Percentiles rank a stretch among this genome's conserved stretches.
These are phyloP conservation scores for Furcasterigmium furcatum DNA, from an alignment of 2,329 filamentous ascomycete species.

Conservation along the genomic window DNA sequence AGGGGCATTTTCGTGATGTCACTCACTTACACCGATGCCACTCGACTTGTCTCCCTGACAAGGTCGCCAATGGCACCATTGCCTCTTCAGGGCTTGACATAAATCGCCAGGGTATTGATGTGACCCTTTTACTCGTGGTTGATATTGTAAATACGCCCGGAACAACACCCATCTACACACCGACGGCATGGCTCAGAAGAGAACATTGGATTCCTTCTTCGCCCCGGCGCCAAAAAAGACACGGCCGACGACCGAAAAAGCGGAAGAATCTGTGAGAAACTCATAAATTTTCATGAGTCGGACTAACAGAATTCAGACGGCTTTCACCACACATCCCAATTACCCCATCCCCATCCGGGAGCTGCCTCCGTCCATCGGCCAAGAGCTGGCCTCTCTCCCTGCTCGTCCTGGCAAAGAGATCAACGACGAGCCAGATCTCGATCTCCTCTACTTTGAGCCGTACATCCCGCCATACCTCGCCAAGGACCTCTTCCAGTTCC, in stretches of 20 bases:
- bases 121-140: no score
- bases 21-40: no score
- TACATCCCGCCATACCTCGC: constrained; percentile 59
- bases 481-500: constrained; percentile 63
- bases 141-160: no score
- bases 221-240: constrained; percentile 42
- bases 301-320: background rate
- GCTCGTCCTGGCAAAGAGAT: constrained; percentile 52
- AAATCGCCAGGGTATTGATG: no score
- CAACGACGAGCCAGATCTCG: constrained; percentile 65
- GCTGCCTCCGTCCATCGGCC: constrained; percentile 33
- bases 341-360: constrained; percentile 50
- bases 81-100: no score
- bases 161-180: no score
- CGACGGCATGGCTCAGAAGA: constrained; percentile 47
- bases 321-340: constrained; percentile 33
- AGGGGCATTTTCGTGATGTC: background rate
- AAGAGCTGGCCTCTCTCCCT: constrained; percentile 41
- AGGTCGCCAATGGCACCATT: no score
- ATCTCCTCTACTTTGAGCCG: constrained; percentile 73
- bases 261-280: constrained; percentile 7
- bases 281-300: no score
- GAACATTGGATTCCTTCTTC: constrained; percentile 71
- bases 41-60: no score
- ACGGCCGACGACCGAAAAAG: constrained; percentile 13